Conservation (phyloP, 2,329 filamentous ascomycete genomes). For the Pestalotiopsis fici region DNA sequence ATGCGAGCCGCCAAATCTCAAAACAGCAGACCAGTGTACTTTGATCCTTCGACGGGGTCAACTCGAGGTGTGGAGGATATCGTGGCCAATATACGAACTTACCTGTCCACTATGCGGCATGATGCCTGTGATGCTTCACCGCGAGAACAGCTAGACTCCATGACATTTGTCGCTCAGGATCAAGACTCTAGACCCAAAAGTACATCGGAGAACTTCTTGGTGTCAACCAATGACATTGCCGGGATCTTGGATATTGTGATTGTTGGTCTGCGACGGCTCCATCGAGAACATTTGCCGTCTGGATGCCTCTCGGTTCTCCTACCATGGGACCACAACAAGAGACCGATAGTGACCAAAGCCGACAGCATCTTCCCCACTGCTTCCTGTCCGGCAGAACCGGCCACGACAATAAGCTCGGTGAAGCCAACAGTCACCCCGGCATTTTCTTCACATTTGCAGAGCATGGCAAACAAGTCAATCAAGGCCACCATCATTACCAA, state of each 20-base stretch:
- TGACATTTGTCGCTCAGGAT: background rate
- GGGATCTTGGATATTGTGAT: slow-evolving; percentile 31
- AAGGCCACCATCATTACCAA: slow-evolving; percentile 29
- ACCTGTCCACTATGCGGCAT: slow-evolving; percentile 22
- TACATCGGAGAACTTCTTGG: slow-evolving; percentile 16
- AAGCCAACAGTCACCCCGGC: slow-evolving; percentile 20
- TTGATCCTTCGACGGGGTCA: background rate
- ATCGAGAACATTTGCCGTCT: slow-evolving; percentile 11
- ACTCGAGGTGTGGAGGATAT: slow-evolving; percentile 20
- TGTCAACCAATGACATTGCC: slow-evolving; percentile 26
- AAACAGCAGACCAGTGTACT: background rate
- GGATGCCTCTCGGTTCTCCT: slow-evolving; percentile 23
- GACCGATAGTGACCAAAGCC: slow-evolving; percentile 14
- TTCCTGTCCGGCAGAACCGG: slow-evolving; percentile 25
- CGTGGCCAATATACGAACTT: slow-evolving; percentile 23
- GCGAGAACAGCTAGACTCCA: background rate
- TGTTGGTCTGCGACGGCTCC: slow-evolving; percentile 19
- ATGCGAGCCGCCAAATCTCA: background rate
- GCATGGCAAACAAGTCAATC: background rate
- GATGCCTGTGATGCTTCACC: slow-evolving; percentile 6
- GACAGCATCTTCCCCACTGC: slow-evolving; percentile 22
- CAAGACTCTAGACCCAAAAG: too few species aligned
- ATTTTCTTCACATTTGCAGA: background rate
- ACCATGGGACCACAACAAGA: slow-evolving; percentile 16
- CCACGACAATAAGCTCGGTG: slow-evolving; percentile 29